These are phyloP conservation scores for Glutinoglossum americanum DNA, from an alignment of 495 filamentous ascomycete species.

Conservation along the genomic window DNA sequence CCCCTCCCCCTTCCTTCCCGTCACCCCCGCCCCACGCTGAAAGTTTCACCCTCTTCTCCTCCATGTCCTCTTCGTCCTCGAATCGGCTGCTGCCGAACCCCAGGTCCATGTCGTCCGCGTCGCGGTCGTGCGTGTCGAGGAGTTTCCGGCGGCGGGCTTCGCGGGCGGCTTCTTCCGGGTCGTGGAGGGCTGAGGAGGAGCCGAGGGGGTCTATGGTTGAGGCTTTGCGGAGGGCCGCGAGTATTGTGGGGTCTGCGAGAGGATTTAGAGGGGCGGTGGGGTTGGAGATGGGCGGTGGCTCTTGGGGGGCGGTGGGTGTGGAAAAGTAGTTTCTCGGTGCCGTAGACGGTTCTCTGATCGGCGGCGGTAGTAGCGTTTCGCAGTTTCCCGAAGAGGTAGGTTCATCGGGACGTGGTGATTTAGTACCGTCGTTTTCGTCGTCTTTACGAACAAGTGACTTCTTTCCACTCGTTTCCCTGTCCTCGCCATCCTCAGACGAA, in stretches of 20 bases:
- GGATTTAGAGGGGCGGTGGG: conserved; percentile 23
- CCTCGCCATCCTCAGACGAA: conserved; percentile 21
- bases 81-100: conserved; percentile 74
- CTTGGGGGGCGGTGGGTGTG: conserved; percentile 5
- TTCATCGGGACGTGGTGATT: neutral
- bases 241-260: conserved; percentile 52
- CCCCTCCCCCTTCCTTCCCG: conserved; percentile 24
- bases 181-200: conserved; percentile 19
- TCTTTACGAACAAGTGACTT: conserved; percentile 4
- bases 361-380: neutral
- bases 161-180: conserved; percentile 22
- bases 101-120: conserved; percentile 82
- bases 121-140: conserved; percentile 53
- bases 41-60: conserved; percentile 41
- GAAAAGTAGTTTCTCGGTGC: conserved; percentile 14
- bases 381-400: neutral
- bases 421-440: conserved; percentile 7
- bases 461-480: conserved; percentile 10
- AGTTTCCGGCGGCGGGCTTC: conserved; percentile 50
- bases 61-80: conserved; percentile 65
- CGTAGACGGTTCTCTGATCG: neutral
- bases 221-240: conserved; percentile 71
- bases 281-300: conserved; percentile 22
- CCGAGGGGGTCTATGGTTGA: conserved; percentile 39
- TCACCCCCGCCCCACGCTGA: conserved; percentile 32